Percentiles rank a stretch among this genome's conserved stretches.
phyloP scores from a whole-genome alignment of 805 yeast species.

The Ogataea paradorogensis region DNA sequence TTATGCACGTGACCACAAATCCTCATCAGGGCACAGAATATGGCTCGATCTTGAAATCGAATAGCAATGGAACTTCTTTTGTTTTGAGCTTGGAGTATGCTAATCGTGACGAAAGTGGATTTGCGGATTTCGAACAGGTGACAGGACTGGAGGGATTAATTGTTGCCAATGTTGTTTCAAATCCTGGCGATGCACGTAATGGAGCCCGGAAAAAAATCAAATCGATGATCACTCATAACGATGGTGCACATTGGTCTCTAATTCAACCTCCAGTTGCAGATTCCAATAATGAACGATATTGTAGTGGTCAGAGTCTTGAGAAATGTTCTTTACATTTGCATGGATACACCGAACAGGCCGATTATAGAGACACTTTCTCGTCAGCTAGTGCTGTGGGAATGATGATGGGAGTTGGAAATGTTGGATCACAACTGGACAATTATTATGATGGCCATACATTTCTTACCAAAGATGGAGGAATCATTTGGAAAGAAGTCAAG shows the following conservation, averaged over 20 bases:
- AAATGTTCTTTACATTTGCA: slow-evolving; percentile 80
- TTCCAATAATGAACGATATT: slow-evolving; percentile 57
- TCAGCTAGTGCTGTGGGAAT: slow-evolving; percentile 85
- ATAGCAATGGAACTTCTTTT: slow-evolving; percentile 83
- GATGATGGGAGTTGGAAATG: slow-evolving; percentile 83
- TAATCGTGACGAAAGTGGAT: slow-evolving; percentile 69
- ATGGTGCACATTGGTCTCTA: slow-evolving; percentile 81
- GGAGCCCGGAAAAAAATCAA: slow-evolving; percentile 55
- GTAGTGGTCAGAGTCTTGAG: slow-evolving; percentile 46
- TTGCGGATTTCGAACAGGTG: slow-evolving; percentile 82
- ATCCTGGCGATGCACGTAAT: slow-evolving; percentile 42
- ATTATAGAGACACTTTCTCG: slow-evolving; percentile 75
- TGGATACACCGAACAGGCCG: slow-evolving; percentile 82
- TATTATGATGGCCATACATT: slow-evolving; percentile 48
- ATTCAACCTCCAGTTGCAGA: slow-evolving; percentile 65
- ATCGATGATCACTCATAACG: slow-evolving; percentile 77
- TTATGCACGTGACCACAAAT: slow-evolving; percentile 75
- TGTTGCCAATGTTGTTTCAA: slow-evolving; percentile 64
- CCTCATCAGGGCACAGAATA: slow-evolving; percentile 50
- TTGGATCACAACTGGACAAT: slow-evolving; percentile 58
- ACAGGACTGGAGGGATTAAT: slow-evolving; percentile 84
- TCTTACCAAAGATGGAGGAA: slow-evolving; percentile 81
- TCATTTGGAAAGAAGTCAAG: slow-evolving; percentile 74
- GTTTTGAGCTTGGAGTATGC: slow-evolving; percentile 64
- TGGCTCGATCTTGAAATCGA: slow-evolving; percentile 80